A percentile compares a stretch with the other conserved stretches of the same genome.
phyloP scores from a whole-genome alignment of 768 basidiomycete genomes.

The Lentinula boryana region DNA sequence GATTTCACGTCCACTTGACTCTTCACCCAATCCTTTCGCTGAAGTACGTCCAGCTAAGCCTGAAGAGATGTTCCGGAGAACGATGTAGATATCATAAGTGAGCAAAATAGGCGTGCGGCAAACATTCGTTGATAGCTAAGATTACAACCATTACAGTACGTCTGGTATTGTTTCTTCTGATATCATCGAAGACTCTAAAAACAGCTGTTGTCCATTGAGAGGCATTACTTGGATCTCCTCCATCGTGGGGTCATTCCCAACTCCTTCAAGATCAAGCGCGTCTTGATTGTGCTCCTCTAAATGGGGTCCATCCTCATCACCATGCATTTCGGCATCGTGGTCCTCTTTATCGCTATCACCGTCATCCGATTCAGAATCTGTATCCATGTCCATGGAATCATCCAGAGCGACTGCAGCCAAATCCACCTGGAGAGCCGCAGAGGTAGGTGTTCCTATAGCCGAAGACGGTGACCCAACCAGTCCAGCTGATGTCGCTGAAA shows the following conservation, averaged over 20 bases:
- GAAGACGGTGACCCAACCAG: constrained; percentile 31
- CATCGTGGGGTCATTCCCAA: neutral
- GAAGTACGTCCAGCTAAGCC: too few relatives aligned
- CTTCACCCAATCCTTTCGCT: too few relatives aligned
- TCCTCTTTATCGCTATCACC: neutral
- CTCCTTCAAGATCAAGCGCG: neutral
- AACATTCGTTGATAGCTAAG: too few relatives aligned
- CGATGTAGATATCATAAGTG: too few relatives aligned
- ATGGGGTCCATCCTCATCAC: neutral
- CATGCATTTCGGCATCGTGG: neutral
- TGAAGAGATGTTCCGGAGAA: too few relatives aligned
- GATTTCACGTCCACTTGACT: too few relatives aligned
- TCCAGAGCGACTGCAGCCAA: constrained; percentile 33
- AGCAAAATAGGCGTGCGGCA: too few relatives aligned
- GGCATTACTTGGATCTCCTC: neutral
- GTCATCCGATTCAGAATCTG: constrained; percentile 21
- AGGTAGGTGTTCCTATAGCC: constrained; percentile 34
- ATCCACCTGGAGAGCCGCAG: constrained; percentile 23
- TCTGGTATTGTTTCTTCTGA: too few relatives aligned
- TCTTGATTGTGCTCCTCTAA: neutral
- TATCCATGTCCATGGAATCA: constrained; percentile 35
- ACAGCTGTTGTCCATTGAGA: neutral
- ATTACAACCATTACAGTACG: too few relatives aligned
- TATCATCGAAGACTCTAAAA: neutral
- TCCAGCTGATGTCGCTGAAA: constrained; percentile 8